Evolutionary conservation across 345 rosid species (phyloP).

Genomic region (Melaleuca alternifolia): DNA sequence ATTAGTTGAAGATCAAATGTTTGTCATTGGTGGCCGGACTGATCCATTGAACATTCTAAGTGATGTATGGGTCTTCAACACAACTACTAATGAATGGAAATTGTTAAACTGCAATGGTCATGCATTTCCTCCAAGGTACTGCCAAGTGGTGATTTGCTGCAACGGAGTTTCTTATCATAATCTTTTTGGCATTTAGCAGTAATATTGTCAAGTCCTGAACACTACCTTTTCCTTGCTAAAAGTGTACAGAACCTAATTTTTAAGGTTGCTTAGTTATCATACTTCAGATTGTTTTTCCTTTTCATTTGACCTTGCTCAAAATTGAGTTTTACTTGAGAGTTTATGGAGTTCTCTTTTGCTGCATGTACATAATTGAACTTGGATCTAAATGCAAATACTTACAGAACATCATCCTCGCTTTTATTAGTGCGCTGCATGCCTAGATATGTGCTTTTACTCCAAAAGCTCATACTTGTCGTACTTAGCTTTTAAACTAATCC

Average conservation of each 20-base stretch:
- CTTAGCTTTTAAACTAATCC: neutral
- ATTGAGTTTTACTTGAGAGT: neutral
- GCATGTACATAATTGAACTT: neutral
- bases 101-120: slow-evolving; percentile 40
- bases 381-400: neutral
- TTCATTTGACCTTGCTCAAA: neutral
- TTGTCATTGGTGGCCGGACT: slow-evolving; percentile 79
- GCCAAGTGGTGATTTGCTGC: neutral
- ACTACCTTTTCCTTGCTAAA: neutral
- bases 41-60: slow-evolving; percentile 61
- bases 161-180: neutral
- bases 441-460: neutral
- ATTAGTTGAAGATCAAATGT: slow-evolving; percentile 48
- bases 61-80: slow-evolving; percentile 70
- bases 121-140: slow-evolving; percentile 61
- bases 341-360: neutral
- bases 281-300: neutral
- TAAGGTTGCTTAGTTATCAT: neutral
- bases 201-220: neutral
- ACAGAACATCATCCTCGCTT: neutral
- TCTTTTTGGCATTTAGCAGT: neutral
- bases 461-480: neutral
- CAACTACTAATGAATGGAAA: slow-evolving; percentile 42
- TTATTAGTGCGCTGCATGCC: neutral
- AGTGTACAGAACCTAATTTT: neutral